Base-by-base conservation (phyloP, 1,139 yeast species). In the Taphrina flavorubra region DNA sequence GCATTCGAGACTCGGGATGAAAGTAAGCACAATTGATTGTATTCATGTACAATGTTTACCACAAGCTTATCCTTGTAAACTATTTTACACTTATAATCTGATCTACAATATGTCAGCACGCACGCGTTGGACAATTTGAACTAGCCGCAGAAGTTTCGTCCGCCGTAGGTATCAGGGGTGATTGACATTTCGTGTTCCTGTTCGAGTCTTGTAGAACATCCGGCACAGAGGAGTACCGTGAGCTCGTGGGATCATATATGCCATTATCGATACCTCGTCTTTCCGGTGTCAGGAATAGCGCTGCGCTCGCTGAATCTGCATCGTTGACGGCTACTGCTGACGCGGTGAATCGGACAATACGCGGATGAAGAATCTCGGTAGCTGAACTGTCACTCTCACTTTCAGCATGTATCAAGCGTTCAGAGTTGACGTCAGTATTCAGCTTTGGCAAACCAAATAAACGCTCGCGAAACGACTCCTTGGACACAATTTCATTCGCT, bases 151-250 rank as follows among this genome's bases (percentile, higher is more conserved):
- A 2, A 25, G 31, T 2, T 25, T 25, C 31, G 31, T 25, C 31
- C 4, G 31, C 31, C 31, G 4, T 25, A 2, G 2, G 2, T 25
- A 25, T 2, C 4, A 25, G 31, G 4, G 31, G 31, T 25, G 31
- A 39, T 39, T 39, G 14, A 39, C 42, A 39, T 39, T 14, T 39
- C 31, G 42, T 39, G 42, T 7, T 39, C 42, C 6, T 39, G 25
- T 1, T 16, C n/a, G 51, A 16, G 8, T 20, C 31, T 25, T 25
- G 31, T 25, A 25, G 4, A 25, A 49, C 53, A 49, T 49, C 53
- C 2, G 53, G 53, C n/a, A 49, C 36, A 11, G 53, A 49, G 36
- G 53, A 49, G 7, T 49, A 49, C 7, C 53, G 34, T 20, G 53
- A 49, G n/a, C 53, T 49, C 11, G 53, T 10, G 13, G 53, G 47